A percentile compares a stretch with the other conserved stretches of the same genome.
Evolutionary conservation across 495 filamentous ascomycete genomes (phyloP).

Genomic region (Aspergillus leporis): DNA sequence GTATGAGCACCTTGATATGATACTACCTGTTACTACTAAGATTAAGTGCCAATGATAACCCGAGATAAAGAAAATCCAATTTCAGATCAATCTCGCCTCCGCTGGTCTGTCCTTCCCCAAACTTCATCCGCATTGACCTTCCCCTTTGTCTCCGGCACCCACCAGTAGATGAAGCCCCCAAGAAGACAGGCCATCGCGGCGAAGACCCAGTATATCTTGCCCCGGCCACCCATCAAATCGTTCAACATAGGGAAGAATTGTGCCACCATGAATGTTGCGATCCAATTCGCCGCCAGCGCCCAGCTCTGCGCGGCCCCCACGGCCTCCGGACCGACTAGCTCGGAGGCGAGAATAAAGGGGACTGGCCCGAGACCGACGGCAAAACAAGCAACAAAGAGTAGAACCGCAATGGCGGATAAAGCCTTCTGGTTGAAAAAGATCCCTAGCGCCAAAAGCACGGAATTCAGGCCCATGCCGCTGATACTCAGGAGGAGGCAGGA

Average conservation of each 20-base stretch:
- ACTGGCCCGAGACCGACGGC: constrained; percentile 91
- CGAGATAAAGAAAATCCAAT: background rate
- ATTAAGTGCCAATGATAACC: background rate
- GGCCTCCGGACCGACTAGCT: constrained; percentile 84
- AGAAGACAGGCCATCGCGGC: constrained; percentile 67
- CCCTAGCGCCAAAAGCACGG: constrained; percentile 71
- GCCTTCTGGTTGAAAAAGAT: constrained; percentile 68
- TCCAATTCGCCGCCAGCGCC: constrained; percentile 83
- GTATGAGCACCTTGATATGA: no score
- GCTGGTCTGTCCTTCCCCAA: constrained; percentile 62
- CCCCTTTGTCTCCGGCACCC: constrained; percentile 82
- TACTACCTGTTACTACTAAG: background rate
- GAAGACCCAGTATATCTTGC: constrained; percentile 87
- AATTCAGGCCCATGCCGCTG: constrained; percentile 75
- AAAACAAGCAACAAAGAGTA: constrained; percentile 86
- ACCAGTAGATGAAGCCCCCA: constrained; percentile 63
- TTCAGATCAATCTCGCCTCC: constrained; percentile 34
- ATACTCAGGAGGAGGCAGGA: constrained; percentile 78
- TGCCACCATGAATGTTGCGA: constrained; percentile 86
- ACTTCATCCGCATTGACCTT: constrained; percentile 82
- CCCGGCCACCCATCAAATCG: constrained; percentile 66
- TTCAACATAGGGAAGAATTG: constrained; percentile 92
- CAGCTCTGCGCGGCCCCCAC: constrained; percentile 87
- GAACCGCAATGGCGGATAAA: constrained; percentile 74
- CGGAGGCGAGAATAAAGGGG: constrained; percentile 88